phyloP scores from a whole-genome alignment of 202 grass and related monocot species.

The Brachypodium distachyon region DNA sequence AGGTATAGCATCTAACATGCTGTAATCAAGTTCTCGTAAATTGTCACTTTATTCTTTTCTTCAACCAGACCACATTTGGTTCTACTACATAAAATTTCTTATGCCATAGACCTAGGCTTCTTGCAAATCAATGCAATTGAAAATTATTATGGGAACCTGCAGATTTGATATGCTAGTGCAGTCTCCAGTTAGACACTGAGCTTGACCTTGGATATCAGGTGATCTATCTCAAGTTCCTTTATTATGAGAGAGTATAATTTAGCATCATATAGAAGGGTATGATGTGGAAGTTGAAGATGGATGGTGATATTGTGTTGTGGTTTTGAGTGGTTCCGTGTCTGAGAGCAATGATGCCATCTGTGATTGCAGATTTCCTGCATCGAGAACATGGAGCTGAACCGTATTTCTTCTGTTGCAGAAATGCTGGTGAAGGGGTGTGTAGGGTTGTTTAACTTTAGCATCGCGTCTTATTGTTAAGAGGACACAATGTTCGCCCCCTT shows the following conservation, averaged over 20 bases:
- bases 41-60: not conserved
- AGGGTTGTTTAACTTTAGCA: slow-evolving; percentile 49
- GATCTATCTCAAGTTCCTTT: slow-evolving; percentile 15
- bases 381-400: slow-evolving; percentile 24
- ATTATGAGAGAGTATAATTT: not conserved
- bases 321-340: not conserved
- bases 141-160: slow-evolving; percentile 55
- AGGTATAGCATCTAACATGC: not conserved
- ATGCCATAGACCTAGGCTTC: not conserved
- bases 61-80: not conserved
- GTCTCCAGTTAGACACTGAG: slow-evolving; percentile 41
- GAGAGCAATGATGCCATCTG: slow-evolving; percentile 15
- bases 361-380: slow-evolving; percentile 29
- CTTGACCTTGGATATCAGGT: slow-evolving; percentile 43
- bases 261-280: not conserved
- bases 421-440: slow-evolving; percentile 30
- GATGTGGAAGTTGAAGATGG: slow-evolving; percentile 9
- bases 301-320: not conserved
- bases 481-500: slow-evolving; percentile 9
- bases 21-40: not conserved
- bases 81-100: not conserved
- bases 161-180: slow-evolving; percentile 54
- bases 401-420: slow-evolving; percentile 39
- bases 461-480: slow-evolving; percentile 19
- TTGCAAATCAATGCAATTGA: slow-evolving; percentile 25